phyloP scores from a whole-genome alignment of 1,284 basidiomycete genomes.

The Moesziomyces sp. region DNA sequence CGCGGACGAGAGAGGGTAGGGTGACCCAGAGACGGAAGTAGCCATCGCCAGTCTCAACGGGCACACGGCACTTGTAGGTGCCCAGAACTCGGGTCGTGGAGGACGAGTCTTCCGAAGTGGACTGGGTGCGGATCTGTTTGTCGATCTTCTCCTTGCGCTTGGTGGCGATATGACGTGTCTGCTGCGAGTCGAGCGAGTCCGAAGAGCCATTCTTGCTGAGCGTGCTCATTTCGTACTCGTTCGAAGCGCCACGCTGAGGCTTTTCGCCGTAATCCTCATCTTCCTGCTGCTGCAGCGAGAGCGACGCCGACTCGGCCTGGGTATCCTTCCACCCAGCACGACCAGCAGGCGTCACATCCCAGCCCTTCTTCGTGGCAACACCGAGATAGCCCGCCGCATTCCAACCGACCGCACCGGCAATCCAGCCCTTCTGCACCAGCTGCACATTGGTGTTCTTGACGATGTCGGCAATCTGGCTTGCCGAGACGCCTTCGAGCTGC shows the following conservation, averaged over 20 bases:
- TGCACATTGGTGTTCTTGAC: slow-evolving; percentile 40
- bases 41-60: slow-evolving; percentile 52
- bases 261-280: slow-evolving; percentile 44
- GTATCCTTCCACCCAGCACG: slow-evolving; percentile 42
- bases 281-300: slow-evolving; percentile 33
- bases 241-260: slow-evolving; percentile 9
- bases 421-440: slow-evolving; percentile 55
- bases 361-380: slow-evolving; percentile 39
- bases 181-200: slow-evolving; percentile 3
- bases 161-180: slow-evolving; percentile 28
- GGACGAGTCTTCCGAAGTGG: slow-evolving; percentile 17
- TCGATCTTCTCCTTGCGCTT: slow-evolving; percentile 45
- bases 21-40: slow-evolving; percentile 55
- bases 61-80: slow-evolving; percentile 51
- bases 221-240: slow-evolving; percentile 46
- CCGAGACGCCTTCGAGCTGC: slow-evolving; percentile 24
- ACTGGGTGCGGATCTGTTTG: slow-evolving; percentile 40
- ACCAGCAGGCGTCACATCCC: slow-evolving; percentile 46
- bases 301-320: slow-evolving; percentile 13
- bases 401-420: slow-evolving; percentile 57
- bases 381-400: slow-evolving; percentile 47
- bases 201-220: slow-evolving; percentile 12
- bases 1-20: slow-evolving; percentile 25
- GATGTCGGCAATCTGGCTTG: slow-evolving; percentile 12
- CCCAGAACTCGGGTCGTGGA: slow-evolving; percentile 29